A percentile compares a stretch with the other conserved stretches of the same genome.
phyloP scores from a whole-genome alignment of 805 yeast species.

The Dipodascus albidus region DNA sequence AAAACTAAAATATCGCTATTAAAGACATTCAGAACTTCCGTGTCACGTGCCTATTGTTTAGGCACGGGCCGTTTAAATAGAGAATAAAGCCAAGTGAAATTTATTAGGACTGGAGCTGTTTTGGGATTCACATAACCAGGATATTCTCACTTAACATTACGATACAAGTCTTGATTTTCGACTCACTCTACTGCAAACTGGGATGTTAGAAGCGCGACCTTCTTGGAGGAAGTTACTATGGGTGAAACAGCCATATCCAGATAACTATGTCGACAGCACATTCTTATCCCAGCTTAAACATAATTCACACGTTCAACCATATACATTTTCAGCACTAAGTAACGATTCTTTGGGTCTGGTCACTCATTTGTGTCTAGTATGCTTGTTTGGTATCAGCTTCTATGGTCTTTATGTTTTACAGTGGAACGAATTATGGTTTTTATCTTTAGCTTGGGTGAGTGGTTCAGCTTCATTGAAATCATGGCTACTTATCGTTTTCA shows the following conservation, averaged over 20 bases:
- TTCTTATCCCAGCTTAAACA: slow-evolving; percentile 72
- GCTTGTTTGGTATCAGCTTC: slow-evolving; percentile 59
- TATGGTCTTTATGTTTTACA: slow-evolving; percentile 33
- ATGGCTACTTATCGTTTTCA: slow-evolving; percentile 53
- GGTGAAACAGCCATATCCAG: slow-evolving; percentile 78
- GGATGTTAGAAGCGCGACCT: neutral
- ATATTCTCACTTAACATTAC: too few species aligned
- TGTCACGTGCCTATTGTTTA: too few species aligned
- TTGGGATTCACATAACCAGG: too few species aligned
- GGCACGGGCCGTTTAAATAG: too few species aligned
- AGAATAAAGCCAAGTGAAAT: too few species aligned
- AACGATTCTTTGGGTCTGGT: slow-evolving; percentile 60
- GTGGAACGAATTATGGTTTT: slow-evolving; percentile 23
- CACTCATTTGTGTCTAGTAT: slow-evolving; percentile 51
- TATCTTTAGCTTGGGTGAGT: slow-evolving; percentile 12
- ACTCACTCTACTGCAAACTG: too few species aligned
- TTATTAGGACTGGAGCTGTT: too few species aligned
- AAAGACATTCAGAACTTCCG: too few species aligned
- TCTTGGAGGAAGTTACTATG: slow-evolving; percentile 83
- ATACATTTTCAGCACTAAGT: slow-evolving; percentile 53
- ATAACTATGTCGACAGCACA: slow-evolving; percentile 75
- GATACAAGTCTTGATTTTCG: too few species aligned
- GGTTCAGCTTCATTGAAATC: slow-evolving; percentile 38
- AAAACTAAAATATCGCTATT: neutral
- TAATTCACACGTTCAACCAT: slow-evolving; percentile 60